These are phyloP conservation scores for Phialophora chinensis DNA, from an alignment of 2,329 filamentous ascomycete species.

Conservation along the genomic window DNA sequence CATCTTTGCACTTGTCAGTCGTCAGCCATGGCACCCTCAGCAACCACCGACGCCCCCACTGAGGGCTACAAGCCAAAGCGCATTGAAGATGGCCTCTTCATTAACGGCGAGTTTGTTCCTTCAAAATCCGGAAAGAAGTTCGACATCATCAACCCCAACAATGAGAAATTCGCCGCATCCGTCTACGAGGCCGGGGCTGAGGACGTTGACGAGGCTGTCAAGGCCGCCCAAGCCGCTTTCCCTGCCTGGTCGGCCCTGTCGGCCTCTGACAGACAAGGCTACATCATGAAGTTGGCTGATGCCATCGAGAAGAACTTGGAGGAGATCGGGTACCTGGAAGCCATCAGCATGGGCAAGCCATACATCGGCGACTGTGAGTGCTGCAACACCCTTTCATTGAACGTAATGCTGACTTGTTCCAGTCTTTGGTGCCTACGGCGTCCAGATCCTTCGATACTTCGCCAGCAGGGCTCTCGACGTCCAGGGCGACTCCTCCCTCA, in stretches of 20 bases:
- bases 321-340: slow-evolving; percentile 54
- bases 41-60: slow-evolving; percentile 18
- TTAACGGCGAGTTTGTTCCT: slow-evolving; percentile 46
- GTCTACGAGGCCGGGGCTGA: slow-evolving; percentile 44
- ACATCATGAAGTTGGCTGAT: slow-evolving; percentile 51
- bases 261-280: slow-evolving; percentile 51
- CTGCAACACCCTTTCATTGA: neutral
- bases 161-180: slow-evolving; percentile 42
- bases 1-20: neutral
- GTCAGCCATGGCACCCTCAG: slow-evolving; percentile 19
- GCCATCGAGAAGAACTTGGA: slow-evolving; percentile 50
- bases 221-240: slow-evolving; percentile 43
- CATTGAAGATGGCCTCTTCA: slow-evolving; percentile 45
- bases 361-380: slow-evolving; percentile 50
- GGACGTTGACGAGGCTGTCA: slow-evolving; percentile 45
- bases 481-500: slow-evolving; percentile 55
- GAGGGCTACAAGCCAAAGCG: slow-evolving; percentile 28
- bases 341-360: slow-evolving; percentile 61
- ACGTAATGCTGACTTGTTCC: slow-evolving; percentile 41
- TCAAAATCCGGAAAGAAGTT: slow-evolving; percentile 43
- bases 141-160: slow-evolving; percentile 44
- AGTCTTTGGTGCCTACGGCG: slow-evolving; percentile 72
- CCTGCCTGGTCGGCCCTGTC: slow-evolving; percentile 54
- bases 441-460: slow-evolving; percentile 80
- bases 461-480: slow-evolving; percentile 42